Percentiles rank a stretch among this genome's conserved stretches.
These are phyloP conservation scores for Emiliania huxleyi DNA, from an alignment of 78 protist genomes.

Conservation along the genomic window DNA sequence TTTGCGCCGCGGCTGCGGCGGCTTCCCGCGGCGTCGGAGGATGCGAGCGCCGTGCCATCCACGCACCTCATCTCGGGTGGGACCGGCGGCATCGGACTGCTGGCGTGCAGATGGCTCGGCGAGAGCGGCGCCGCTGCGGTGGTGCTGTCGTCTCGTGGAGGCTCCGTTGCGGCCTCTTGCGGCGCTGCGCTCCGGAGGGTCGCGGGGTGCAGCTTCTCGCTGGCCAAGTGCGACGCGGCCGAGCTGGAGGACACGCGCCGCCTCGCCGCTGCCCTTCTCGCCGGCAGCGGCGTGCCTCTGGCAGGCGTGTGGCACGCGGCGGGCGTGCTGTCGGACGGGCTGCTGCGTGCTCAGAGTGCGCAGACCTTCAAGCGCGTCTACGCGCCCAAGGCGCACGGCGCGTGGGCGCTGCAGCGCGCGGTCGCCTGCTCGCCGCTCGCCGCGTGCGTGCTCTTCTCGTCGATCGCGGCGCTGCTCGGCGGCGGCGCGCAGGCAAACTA, in stretches of 20 bases:
- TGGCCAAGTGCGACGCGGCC: no score
- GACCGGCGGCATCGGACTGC: constrained; percentile 15
- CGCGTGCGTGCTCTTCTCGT: constrained; percentile 19
- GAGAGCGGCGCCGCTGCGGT: not conserved
- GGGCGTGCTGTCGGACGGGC: no score
- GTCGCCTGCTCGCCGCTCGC: no score
- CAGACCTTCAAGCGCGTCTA: not conserved
- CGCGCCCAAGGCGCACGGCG: not conserved
- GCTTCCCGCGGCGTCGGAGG: not conserved
- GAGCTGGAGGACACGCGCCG: no score
- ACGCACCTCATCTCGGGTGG: constrained; percentile 17
- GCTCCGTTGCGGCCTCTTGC: not conserved
- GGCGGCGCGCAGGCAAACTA: constrained; percentile 33
- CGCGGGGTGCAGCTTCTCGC: no score
- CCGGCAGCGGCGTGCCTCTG: no score
- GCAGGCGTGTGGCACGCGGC: no score
- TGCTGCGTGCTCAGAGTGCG: no score
- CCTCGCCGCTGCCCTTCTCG: no score
- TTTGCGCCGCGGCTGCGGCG: not conserved
- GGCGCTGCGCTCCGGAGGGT: not conserved
- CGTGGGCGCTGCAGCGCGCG: no score
- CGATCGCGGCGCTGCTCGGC: constrained; percentile 30
- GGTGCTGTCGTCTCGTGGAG: not conserved
- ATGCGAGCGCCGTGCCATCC: no score
- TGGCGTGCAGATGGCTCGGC: not conserved